phyloP scores from a whole-genome alignment of 352 stramenopile genomes.

The Pythium guiyangense region DNA sequence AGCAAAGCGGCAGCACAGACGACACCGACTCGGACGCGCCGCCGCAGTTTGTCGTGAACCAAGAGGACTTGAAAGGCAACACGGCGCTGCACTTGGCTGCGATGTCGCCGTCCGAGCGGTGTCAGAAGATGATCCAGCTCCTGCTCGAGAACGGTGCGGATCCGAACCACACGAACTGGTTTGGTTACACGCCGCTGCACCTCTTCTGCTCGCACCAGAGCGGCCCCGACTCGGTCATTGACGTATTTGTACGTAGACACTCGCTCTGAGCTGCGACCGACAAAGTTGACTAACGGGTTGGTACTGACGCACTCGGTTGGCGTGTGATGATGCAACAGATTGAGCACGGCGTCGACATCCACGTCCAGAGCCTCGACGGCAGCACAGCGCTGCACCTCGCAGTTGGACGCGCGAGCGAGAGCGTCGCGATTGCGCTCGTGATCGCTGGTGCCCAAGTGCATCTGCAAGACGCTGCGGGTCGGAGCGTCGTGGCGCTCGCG shows the following conservation, averaged over 20 bases:
- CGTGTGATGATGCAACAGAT: constrained; percentile 34
- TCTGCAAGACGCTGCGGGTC: constrained; percentile 71
- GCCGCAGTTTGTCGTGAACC: constrained; percentile 64
- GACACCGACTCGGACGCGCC: constrained; percentile 16
- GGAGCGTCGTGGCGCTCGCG: constrained; percentile 78
- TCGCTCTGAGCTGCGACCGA: not conserved
- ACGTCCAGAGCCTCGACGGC: constrained; percentile 76
- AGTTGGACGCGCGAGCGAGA: constrained; percentile 70
- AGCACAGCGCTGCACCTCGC: constrained; percentile 81
- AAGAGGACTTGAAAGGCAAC: constrained; percentile 80
- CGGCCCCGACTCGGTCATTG: constrained; percentile 60
- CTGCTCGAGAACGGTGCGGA: constrained; percentile 77
- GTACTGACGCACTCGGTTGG: not conserved
- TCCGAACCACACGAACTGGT: constrained; percentile 77
- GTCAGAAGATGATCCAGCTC: constrained; percentile 80
- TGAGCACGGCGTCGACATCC: constrained; percentile 73
- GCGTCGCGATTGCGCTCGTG: constrained; percentile 65
- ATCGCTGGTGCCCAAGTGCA: constrained; percentile 74
- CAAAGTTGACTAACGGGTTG: not conserved
- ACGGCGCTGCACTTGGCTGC: constrained; percentile 76
- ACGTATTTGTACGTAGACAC: constrained; percentile 69
- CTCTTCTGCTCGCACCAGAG: constrained; percentile 83
- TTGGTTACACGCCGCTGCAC: constrained; percentile 82
- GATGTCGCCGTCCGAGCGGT: constrained; percentile 77
- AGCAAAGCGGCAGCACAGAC: constrained; percentile 12